Conservation (phyloP, 139 green algal genomes). For the Coelastrella sp. region DNA sequence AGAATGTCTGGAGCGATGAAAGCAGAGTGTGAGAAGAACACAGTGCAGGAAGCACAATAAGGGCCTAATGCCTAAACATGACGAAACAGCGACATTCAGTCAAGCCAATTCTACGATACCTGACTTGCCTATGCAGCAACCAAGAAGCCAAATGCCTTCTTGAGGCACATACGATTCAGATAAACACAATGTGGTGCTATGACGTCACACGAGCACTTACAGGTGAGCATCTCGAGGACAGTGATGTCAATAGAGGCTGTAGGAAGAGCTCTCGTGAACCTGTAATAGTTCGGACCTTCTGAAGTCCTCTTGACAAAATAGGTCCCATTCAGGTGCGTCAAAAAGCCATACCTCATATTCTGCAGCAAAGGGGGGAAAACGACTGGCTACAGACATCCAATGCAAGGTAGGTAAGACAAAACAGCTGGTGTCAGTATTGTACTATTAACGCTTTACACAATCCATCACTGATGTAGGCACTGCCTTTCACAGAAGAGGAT, state of each 20-base stretch:
- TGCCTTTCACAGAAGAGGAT: background rate
- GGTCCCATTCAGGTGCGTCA: background rate
- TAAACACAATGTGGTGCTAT: background rate
- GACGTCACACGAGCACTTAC: background rate
- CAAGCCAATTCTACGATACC: background rate
- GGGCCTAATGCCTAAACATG: background rate
- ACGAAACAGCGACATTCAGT: background rate
- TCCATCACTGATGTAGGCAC: background rate
- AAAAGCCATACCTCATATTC: background rate
- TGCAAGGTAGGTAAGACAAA: background rate
- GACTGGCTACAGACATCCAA: background rate
- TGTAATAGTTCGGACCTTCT: background rate
- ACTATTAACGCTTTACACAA: background rate
- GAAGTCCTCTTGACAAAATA: background rate
- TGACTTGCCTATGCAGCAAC: background rate
- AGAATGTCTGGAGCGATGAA: constrained; percentile 8
- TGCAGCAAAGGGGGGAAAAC: background rate
- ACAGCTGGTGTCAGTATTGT: background rate
- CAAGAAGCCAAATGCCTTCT: background rate
- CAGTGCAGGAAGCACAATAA: background rate
- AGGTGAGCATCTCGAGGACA: constrained; percentile 20
- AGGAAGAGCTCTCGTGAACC: background rate
- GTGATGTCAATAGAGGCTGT: background rate
- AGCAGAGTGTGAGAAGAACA: background rate
- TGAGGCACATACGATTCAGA: background rate